These are phyloP conservation scores for Termitomyces sp. DNA, from an alignment of 768 basidiomycete genomes.

Conservation along the genomic window DNA sequence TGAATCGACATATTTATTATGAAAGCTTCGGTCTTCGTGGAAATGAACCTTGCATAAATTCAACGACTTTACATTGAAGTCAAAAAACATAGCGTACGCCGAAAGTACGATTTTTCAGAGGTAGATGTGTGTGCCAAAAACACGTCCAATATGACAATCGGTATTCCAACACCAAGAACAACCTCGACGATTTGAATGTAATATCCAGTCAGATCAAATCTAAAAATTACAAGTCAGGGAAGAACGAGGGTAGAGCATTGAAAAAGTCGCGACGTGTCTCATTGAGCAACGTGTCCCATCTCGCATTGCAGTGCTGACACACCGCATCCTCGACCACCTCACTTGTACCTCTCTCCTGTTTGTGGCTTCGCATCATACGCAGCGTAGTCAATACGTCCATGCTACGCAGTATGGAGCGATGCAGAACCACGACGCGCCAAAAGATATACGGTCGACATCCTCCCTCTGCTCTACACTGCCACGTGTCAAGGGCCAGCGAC, in stretches of 20 bases:
- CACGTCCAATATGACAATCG: background rate
- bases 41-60: background rate
- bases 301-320: constrained; percentile 18
- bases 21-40: no score
- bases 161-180: background rate
- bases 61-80: background rate
- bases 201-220: background rate
- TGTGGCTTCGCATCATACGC: constrained; percentile 19
- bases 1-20: background rate
- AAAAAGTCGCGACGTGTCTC: constrained; percentile 21
- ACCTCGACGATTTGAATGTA: background rate
- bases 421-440: constrained; percentile 20
- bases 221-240: constrained; percentile 17
- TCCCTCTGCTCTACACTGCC: constrained; percentile 16
- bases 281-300: constrained; percentile 19
- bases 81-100: background rate
- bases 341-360: constrained; percentile 18
- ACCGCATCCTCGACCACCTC: constrained; percentile 18
- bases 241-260: constrained; percentile 18
- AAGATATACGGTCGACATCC: constrained; percentile 18
- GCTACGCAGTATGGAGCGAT: constrained; percentile 17
- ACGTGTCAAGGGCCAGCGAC: constrained; percentile 16
- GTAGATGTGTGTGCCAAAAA: background rate
- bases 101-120: background rate
- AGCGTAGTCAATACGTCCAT: constrained; percentile 18